phyloP scores from a whole-genome alignment of 2,329 filamentous ascomycete genomes.

The Botrytis cinerea region DNA sequence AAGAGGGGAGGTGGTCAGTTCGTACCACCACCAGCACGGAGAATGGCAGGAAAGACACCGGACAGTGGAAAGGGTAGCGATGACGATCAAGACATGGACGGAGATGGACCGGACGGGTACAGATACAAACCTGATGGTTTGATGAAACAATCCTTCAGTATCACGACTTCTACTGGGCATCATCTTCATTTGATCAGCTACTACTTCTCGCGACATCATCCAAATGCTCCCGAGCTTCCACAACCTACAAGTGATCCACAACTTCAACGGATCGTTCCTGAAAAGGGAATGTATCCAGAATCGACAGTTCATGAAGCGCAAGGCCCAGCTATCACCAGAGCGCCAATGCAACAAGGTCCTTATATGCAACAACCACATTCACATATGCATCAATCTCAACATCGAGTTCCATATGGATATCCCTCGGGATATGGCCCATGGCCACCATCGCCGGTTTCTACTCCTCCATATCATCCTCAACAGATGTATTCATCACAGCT shows the following conservation, averaged over 20 bases:
- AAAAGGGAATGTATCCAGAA: conserved; percentile 96
- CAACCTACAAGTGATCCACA: conserved; percentile 80
- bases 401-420: conserved; percentile 42
- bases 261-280: conserved; percentile 79
- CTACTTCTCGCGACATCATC: conserved; percentile 74
- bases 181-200: conserved; percentile 98
- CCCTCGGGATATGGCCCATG: conserved; percentile 48
- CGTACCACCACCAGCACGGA: conserved; percentile 56
- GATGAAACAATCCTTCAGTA: conserved; percentile 99
- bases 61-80: conserved; percentile 81
- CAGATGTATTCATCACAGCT: conserved; percentile 44
- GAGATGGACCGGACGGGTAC: conserved; percentile 82
- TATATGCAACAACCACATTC: conserved; percentile 40
- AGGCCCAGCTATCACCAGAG: conserved; percentile 77
- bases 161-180: conserved; percentile 85
- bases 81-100: conserved; percentile 71
- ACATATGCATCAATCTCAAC: conserved; percentile 38
- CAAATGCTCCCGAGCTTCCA: conserved; percentile 69
- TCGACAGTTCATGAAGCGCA: conserved; percentile 87
- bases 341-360: conserved; percentile 61
- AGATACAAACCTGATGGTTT: conserved; percentile 94
- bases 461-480: conserved; percentile 53
- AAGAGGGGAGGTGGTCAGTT: conserved; percentile 83
- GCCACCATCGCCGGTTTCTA: conserved; percentile 58
- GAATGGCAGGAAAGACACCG: conserved; percentile 71